Percentiles rank a stretch among this genome's conserved stretches.
Evolutionary conservation across 495 filamentous ascomycete genomes (phyloP).

Genomic region (Aspergillus cristatus): DNA sequence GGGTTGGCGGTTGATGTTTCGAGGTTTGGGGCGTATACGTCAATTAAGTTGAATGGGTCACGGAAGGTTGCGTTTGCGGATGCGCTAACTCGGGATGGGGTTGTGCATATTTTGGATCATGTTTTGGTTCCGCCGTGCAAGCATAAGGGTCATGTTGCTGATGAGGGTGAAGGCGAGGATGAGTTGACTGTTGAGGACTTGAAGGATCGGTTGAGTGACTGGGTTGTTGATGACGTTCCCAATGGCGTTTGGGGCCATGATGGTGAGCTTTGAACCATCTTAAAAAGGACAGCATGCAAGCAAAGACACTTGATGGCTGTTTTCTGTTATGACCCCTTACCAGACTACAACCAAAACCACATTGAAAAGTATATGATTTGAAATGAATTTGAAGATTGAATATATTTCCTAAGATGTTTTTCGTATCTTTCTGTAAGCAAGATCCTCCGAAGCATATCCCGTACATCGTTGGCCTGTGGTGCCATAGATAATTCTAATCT

Average conservation of each 20-base stretch:
- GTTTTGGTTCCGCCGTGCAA: constrained; percentile 69
- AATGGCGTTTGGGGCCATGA: constrained; percentile 4
- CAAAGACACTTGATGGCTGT: too few relatives aligned
- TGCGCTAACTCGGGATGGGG: constrained; percentile 61
- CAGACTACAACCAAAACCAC: too few relatives aligned
- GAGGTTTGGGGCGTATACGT: constrained; percentile 50
- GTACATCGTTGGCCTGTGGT: too few relatives aligned
- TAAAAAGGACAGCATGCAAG: constrained; percentile 4
- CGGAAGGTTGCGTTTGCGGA: constrained; percentile 51
- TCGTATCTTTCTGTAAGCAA: too few relatives aligned
- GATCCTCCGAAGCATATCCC: too few relatives aligned
- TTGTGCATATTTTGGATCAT: constrained; percentile 59
- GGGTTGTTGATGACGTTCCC: constrained; percentile 18
- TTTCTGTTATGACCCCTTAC: too few relatives aligned
- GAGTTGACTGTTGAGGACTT: constrained; percentile 58
- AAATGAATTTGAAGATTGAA: too few relatives aligned
- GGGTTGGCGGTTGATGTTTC: constrained; percentile 57
- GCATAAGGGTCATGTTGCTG: constrained; percentile 17
- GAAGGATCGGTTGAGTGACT: constrained; percentile 43
- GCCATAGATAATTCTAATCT: too few relatives aligned
- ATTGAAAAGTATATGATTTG: too few relatives aligned
- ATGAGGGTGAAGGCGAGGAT: constrained; percentile 23
- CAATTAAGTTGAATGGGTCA: constrained; percentile 64
- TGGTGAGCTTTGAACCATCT: constrained; percentile 8
- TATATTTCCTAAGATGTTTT: too few relatives aligned